Evolutionary conservation across 345 rosid genomes (phyloP).

Genomic region (Schrenkiella parvula): DNA sequence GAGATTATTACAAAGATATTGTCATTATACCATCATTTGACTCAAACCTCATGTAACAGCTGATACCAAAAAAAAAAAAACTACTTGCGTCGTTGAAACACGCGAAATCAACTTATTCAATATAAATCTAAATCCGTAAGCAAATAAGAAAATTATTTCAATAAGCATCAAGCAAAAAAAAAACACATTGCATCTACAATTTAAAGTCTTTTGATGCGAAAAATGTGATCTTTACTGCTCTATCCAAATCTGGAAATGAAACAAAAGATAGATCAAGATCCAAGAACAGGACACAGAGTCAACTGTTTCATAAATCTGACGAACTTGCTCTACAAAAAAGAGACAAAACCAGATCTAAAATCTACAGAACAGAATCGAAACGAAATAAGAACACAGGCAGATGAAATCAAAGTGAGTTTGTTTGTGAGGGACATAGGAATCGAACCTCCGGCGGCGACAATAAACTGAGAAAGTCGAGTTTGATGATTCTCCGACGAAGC

Average conservation of each 20-base stretch:
- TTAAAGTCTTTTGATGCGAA: background rate
- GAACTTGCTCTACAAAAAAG: background rate
- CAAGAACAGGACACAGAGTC: slow-evolving; percentile 14
- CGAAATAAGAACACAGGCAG: background rate
- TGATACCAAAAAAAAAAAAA: background rate
- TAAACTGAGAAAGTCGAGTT: background rate
- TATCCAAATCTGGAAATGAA: background rate
- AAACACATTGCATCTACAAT: slow-evolving; percentile 18
- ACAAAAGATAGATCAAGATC: slow-evolving; percentile 41
- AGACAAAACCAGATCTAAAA: slow-evolving; percentile 23
- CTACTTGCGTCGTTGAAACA: slow-evolving; percentile 8
- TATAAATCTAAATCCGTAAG: background rate
- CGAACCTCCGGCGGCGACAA: background rate
- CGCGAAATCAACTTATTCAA: background rate
- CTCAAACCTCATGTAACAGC: background rate
- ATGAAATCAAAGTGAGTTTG: slow-evolving; percentile 17
- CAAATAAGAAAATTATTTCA: background rate
- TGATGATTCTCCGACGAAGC: slow-evolving; percentile 26
- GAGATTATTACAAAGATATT: background rate
- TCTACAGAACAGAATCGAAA: slow-evolving; percentile 11
- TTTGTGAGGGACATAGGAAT: background rate
- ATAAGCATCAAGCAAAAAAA: background rate
- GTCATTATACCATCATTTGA: background rate
- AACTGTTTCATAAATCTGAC: background rate
- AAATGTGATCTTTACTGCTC: background rate